A percentile compares a stretch with the other conserved stretches of the same genome.
Evolutionary conservation across 140 eudicot species (phyloP).

Genomic region (Flaveria floridana): DNA sequence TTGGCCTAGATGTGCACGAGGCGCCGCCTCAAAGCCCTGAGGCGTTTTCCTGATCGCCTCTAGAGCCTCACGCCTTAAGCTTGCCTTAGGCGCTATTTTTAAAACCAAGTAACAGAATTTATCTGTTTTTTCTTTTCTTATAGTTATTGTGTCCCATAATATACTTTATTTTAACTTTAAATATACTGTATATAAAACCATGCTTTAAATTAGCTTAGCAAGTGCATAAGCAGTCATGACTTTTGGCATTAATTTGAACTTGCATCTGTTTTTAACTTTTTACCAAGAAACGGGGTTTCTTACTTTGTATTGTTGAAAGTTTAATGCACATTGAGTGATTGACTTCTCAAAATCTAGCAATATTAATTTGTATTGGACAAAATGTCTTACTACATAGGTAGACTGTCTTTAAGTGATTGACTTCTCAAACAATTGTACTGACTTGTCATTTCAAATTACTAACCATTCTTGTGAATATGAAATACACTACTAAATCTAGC

Average conservation of each 20-base stretch:
- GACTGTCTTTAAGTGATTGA: background rate
- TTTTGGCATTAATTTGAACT: background rate
- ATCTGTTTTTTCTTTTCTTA: background rate
- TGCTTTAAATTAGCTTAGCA: background rate
- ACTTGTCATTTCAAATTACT: background rate
- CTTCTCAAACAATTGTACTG: background rate
- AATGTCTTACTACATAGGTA: background rate
- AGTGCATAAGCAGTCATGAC: background rate
- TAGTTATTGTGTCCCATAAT: no score
- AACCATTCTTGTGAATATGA: conserved; percentile 6
- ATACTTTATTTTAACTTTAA: background rate
- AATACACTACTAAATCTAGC: background rate
- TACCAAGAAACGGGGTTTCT: background rate
- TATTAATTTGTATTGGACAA: no score
- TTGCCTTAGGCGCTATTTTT: no score
- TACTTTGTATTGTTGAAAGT: background rate
- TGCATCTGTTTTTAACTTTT: background rate
- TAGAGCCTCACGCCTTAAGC: no score
- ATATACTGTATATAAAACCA: background rate
- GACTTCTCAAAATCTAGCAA: no score
- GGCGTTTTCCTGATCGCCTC: no score
- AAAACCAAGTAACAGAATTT: background rate
- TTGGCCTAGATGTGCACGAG: no score
- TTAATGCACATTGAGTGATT: background rate
- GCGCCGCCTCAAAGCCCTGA: no score